Conservation (phyloP, 805 yeast species). For the Saturnispora gosingensis region DNA sequence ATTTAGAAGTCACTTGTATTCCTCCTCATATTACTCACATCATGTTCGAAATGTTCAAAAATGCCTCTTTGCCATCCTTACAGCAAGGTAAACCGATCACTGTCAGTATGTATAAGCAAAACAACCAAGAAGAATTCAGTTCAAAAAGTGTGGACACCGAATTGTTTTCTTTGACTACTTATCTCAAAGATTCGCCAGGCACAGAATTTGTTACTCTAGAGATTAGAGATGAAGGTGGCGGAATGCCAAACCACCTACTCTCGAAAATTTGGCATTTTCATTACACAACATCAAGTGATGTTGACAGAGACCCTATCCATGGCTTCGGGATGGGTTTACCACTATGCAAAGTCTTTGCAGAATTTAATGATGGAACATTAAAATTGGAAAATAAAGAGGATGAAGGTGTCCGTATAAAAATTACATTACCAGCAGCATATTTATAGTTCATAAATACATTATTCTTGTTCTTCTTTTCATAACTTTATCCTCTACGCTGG, state of each 20-base stretch:
- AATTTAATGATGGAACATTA: slow-evolving; percentile 21
- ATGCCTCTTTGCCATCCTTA: slow-evolving; percentile 25
- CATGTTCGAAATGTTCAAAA: slow-evolving; percentile 25
- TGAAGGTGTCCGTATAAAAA: slow-evolving; percentile 19
- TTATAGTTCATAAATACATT: slow-evolving; percentile 18
- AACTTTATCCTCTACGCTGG: slow-evolving; percentile 14
- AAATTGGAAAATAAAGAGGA: slow-evolving; percentile 17
- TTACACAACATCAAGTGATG: slow-evolving; percentile 20
- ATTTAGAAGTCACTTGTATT: slow-evolving; percentile 16
- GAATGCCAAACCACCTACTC: slow-evolving; percentile 15
- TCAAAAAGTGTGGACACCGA: neutral
- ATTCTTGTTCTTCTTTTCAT: slow-evolving; percentile 28
- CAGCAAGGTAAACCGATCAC: slow-evolving; percentile 14
- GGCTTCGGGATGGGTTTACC: slow-evolving; percentile 30
- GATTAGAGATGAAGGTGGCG: slow-evolving; percentile 26
- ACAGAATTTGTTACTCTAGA: slow-evolving; percentile 11
- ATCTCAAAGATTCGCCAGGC: neutral
- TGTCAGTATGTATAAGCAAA: slow-evolving; percentile 9
- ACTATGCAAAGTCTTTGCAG: slow-evolving; percentile 21
- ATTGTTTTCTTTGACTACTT: neutral
- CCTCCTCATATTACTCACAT: slow-evolving; percentile 25
- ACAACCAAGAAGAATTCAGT: neutral
- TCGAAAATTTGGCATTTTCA: slow-evolving; percentile 26
- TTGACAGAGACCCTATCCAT: slow-evolving; percentile 21
- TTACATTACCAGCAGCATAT: slow-evolving; percentile 17